These are phyloP conservation scores for Colletotrichum melonis DNA, from an alignment of 2,329 filamentous ascomycete species.

Conservation along the genomic window DNA sequence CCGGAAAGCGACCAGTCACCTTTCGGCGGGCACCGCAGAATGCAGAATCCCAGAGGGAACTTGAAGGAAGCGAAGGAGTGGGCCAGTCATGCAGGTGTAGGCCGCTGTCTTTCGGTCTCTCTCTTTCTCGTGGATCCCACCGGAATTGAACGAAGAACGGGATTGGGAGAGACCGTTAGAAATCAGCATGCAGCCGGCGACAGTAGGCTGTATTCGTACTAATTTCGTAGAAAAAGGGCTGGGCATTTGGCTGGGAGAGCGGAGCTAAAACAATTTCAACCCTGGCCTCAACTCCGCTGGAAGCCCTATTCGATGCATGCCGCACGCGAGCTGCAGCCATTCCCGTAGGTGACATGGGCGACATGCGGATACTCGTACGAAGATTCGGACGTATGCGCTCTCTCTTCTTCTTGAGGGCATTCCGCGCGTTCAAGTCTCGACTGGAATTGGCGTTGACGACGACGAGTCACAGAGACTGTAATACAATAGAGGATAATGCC, in stretches of 20 bases:
- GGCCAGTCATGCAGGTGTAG: not conserved
- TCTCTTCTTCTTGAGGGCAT: no score
- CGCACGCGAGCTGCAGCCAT: slow-evolving; percentile 2
- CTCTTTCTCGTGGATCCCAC: not conserved
- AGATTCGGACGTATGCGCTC: not conserved
- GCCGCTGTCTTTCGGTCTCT: not conserved
- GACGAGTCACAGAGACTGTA: not conserved
- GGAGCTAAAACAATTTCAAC: not conserved
- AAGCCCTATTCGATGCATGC: not conserved
- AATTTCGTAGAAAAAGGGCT: not conserved
- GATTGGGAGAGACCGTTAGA: not conserved
- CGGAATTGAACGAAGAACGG: not conserved
- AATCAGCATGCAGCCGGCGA: not conserved
- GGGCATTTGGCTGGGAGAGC: not conserved
- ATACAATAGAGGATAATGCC: not conserved
- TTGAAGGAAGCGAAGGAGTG: not conserved
- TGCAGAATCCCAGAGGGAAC: no score
- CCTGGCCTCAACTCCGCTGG: not conserved
- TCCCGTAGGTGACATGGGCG: not conserved
- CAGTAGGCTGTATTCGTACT: not conserved
- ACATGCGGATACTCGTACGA: not conserved
- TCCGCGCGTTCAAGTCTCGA: no score
- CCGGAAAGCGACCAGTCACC: slow-evolving; percentile 1
- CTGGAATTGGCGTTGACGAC: not conserved
- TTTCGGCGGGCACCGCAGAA: not conserved